Conservation (phyloP, 2,329 filamentous ascomycete species). For the Monosporascus sp. region DNA sequence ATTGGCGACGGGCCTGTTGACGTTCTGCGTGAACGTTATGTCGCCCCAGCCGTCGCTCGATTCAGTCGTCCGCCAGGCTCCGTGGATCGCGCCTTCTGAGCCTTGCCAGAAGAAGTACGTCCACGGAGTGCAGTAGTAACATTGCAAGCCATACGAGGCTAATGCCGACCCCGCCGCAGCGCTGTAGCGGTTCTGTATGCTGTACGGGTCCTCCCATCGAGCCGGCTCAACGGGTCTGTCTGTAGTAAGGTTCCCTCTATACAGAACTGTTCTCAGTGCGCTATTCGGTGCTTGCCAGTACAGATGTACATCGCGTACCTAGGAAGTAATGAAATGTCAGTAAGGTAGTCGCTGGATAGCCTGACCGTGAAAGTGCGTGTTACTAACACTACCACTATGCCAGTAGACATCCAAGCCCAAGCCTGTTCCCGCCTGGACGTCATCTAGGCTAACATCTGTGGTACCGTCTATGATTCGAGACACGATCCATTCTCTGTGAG, state of each 20-base stretch:
- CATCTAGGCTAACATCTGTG: neutral
- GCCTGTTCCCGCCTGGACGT: neutral
- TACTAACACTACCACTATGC: neutral
- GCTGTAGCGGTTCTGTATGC: neutral
- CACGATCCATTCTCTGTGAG: conserved; percentile 3
- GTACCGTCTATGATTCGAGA: neutral
- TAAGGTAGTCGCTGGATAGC: neutral
- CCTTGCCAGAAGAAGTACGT: conserved; percentile 1
- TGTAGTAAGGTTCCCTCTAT: neutral
- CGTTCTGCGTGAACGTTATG: neutral
- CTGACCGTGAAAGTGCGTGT: neutral
- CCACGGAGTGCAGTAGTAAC: neutral
- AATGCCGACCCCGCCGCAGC: neutral
- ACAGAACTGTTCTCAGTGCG: neutral
- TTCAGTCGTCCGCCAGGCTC: neutral
- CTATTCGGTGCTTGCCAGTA: neutral
- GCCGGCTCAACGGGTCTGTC: neutral
- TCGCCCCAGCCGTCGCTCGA: neutral
- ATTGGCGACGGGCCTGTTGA: neutral
- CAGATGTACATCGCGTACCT: neutral
- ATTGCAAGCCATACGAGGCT: neutral
- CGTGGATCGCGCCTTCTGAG: neutral
- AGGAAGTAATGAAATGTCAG: neutral
- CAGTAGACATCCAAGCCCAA: neutral
- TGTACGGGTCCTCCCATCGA: neutral